Percentiles rank a stretch among this genome's conserved stretches.
These are phyloP conservation scores for Suillus lakei DNA, from an alignment of 768 basidiomycete species.

Conservation along the genomic window DNA sequence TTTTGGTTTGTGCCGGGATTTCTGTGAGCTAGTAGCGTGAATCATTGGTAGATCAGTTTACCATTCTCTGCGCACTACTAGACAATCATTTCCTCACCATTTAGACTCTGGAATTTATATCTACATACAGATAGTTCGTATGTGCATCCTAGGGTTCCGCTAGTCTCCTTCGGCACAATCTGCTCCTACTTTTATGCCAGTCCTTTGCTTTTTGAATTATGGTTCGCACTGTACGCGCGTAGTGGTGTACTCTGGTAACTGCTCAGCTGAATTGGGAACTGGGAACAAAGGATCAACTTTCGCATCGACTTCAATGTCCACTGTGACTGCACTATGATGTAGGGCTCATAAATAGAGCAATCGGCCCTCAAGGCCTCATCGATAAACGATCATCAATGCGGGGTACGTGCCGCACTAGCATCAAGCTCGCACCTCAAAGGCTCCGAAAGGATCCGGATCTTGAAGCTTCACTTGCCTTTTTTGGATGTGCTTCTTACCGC, in stretches of 20 bases:
- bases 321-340: neutral
- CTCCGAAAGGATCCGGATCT: neutral
- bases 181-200: neutral
- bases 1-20: constrained; percentile 58
- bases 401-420: neutral
- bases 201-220: neutral
- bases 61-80: too few species aligned
- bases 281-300: neutral
- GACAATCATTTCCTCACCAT: too few species aligned
- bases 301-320: neutral
- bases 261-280: neutral
- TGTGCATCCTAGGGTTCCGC: neutral
- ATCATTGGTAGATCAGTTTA: neutral
- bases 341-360: neutral
- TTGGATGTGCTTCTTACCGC: neutral
- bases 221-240: neutral
- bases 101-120: neutral
- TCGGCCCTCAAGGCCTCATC: neutral
- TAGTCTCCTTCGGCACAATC: neutral
- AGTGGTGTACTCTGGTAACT: neutral
- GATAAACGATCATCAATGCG: neutral
- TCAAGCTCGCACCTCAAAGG: too few species aligned
- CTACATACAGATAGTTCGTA: neutral
- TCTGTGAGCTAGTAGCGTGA: constrained; percentile 25
- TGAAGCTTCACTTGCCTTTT: neutral